Conservation (phyloP, 768 basidiomycete species). For the Hirschioporus abietinus region DNA sequence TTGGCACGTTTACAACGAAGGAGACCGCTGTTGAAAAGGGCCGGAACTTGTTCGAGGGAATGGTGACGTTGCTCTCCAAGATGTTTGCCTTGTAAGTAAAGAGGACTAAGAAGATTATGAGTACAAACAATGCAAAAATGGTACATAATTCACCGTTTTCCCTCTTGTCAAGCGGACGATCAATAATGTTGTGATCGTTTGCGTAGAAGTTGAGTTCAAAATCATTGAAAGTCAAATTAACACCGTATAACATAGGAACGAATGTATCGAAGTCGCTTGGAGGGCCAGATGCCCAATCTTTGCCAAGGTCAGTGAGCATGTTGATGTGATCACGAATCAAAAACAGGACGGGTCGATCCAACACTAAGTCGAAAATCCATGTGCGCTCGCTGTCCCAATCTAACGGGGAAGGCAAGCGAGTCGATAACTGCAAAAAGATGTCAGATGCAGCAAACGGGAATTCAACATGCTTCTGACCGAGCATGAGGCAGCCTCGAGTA, state of each 20-base stretch:
- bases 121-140: slow-evolving; percentile 4
- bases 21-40: slow-evolving; percentile 63
- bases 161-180: slow-evolving; percentile 74
- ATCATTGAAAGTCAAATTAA: slow-evolving; percentile 68
- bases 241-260: slow-evolving; percentile 71
- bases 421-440: slow-evolving; percentile 44
- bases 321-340: slow-evolving; percentile 91
- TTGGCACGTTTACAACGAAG: slow-evolving; percentile 57
- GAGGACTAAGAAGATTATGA: slow-evolving; percentile 47
- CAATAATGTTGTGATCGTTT: slow-evolving; percentile 96
- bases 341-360: slow-evolving; percentile 69
- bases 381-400: slow-evolving; percentile 75
- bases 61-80: slow-evolving; percentile 44
- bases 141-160: slow-evolving; percentile 63
- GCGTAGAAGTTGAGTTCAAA: slow-evolving; percentile 77
- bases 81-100: slow-evolving; percentile 57
- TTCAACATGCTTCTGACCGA: slow-evolving; percentile 41
- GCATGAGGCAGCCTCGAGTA: slow-evolving; percentile 74
- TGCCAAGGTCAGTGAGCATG: slow-evolving; percentile 88
- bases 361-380: slow-evolving; percentile 72
- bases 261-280: slow-evolving; percentile 77
- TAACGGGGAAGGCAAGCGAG: slow-evolving; percentile 75
- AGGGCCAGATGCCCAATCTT: slow-evolving; percentile 86
- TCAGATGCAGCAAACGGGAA: slow-evolving; percentile 10
- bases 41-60: slow-evolving; percentile 69